Base-by-base conservation (phyloP, 2,329 filamentous ascomycete genomes). In the Zelopaecilomyces penicillatus region DNA sequence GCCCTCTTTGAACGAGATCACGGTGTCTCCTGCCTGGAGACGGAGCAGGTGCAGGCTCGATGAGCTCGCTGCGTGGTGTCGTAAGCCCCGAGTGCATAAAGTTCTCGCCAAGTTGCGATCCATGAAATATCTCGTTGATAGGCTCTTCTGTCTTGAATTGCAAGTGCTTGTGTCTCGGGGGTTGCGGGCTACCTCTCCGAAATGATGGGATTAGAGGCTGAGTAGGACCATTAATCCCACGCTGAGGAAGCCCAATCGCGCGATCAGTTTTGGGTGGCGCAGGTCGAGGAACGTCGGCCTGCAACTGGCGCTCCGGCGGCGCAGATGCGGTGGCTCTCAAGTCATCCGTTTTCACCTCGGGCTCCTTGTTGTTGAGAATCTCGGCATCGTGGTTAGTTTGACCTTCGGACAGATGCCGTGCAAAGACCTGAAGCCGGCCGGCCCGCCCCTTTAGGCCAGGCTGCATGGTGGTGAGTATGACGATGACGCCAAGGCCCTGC, bases 81-180 rank as follows among this genome's bases (percentile, higher is more conserved):
- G 65, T 65, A 4, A 64, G 50, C 5, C 63, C 61, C 29, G 65
- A 67, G 19, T 62, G 58, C 63, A 67, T 65, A 35, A 67, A 67
- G 38, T 57, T 58, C 7, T 67, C 65, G 9, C 62, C 63, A 5
- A 67, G 58, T 46, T 67, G 63, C 4, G 65, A 67, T 5, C 65
- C 65, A 29, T 56, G 59, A 35, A 67, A 67, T n/a, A 32, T 10
- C 27, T 12, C 27, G 26, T 34, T 39, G 33, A 30, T 42, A 41
- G 38, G 30, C 33, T 37, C 35, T 9, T 26, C 39, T 10, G 39
- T 33, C 7, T 26, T 19, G 19, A 19, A 19, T 19, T 19, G 19
- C 19, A 19, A 19, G 19, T 19, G 19, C 19, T 19, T 19, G 19
- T 19, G 19, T 19, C 19, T 19, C 19, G 46, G 39, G 10, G 46